Percentiles rank a stretch among this genome's conserved stretches.
Conservation (phyloP, 2,329 filamentous ascomycete genomes). For the Pyrenophora seminiperda region DNA sequence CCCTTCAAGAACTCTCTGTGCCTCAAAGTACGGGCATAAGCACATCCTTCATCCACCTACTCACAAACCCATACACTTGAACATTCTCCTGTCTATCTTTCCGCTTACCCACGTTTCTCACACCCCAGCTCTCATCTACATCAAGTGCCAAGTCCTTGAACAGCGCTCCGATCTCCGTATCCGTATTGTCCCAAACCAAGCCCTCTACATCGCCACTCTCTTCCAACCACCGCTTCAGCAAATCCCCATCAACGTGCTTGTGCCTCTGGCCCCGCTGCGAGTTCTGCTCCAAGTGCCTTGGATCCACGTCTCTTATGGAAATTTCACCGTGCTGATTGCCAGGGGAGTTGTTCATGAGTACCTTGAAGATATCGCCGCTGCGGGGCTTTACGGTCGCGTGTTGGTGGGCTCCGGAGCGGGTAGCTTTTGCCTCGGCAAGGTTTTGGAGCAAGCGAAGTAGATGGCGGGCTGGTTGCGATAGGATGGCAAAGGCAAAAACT, state of each 20-base stretch:
- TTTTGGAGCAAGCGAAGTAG: conserved; percentile 77
- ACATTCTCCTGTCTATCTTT: conserved; percentile 18
- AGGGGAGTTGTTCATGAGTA: conserved; percentile 32
- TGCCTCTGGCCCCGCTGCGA: conserved; percentile 23
- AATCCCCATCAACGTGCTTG: conserved; percentile 52
- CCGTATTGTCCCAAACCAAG: conserved; percentile 21
- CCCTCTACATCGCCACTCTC: conserved; percentile 24
- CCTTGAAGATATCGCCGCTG: conserved; percentile 26
- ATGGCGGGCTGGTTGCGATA: conserved; percentile 66
- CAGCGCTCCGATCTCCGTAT: conserved; percentile 26
- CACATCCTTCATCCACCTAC: conserved; percentile 29
- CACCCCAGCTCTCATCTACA: conserved; percentile 21
- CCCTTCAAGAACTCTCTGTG: not conserved
- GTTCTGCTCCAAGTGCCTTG: conserved; percentile 24
- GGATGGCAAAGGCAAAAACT: conserved; percentile 64
- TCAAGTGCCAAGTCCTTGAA: conserved; percentile 31
- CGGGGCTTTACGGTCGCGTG: conserved; percentile 19
- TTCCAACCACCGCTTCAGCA: conserved; percentile 42
- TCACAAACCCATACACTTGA: conserved; percentile 10
- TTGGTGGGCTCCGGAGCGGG: conserved; percentile 18
- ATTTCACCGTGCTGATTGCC: conserved; percentile 27
- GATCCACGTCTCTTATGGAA: conserved; percentile 33
- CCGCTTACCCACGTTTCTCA: conserved; percentile 8
- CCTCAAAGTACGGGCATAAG: conserved; percentile 32
- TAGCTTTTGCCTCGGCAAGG: conserved; percentile 49